Evolutionary conservation across 371 early-diverging fungal species (phyloP).

Genomic region (Caulochytrium protostelioides): DNA sequence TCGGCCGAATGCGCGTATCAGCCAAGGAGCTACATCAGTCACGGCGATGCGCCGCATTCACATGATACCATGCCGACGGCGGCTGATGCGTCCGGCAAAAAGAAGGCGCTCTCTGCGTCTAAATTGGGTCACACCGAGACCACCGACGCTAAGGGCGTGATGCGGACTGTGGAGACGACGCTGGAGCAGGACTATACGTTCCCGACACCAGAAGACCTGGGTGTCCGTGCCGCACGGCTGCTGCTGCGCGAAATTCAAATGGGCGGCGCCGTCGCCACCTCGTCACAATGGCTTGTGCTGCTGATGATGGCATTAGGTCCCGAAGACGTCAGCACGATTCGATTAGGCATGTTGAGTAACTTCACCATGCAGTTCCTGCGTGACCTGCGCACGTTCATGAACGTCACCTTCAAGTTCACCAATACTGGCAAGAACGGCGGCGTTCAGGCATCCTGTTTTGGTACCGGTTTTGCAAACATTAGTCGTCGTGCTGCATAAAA

Average conservation of each 20-base stretch:
- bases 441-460: too few relatives aligned
- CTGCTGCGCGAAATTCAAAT: constrained; percentile 61
- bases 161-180: too few relatives aligned
- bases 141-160: too few relatives aligned
- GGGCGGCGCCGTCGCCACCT: constrained; percentile 74
- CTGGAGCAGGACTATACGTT: constrained; percentile 19
- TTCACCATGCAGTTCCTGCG: constrained; percentile 75
- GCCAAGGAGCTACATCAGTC: constrained; percentile 6
- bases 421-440: too few relatives aligned
- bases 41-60: neutral
- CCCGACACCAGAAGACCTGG: constrained; percentile 67
- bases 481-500: too few relatives aligned
- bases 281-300: constrained; percentile 65
- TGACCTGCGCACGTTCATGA: constrained; percentile 69
- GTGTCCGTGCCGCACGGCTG: constrained; percentile 43
- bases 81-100: too few relatives aligned
- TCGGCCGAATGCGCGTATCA: constrained; percentile 49
- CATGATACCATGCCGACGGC: too few relatives aligned
- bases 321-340: constrained; percentile 81
- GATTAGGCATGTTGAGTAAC: constrained; percentile 57
- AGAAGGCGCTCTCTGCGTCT: too few relatives aligned
- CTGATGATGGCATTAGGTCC: constrained; percentile 68
- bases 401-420: constrained; percentile 71
- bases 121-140: too few relatives aligned
- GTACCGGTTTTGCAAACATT: too few relatives aligned